Base-by-base conservation (phyloP, 1,284 basidiomycete species). In the Crepidotus sp. region DNA sequence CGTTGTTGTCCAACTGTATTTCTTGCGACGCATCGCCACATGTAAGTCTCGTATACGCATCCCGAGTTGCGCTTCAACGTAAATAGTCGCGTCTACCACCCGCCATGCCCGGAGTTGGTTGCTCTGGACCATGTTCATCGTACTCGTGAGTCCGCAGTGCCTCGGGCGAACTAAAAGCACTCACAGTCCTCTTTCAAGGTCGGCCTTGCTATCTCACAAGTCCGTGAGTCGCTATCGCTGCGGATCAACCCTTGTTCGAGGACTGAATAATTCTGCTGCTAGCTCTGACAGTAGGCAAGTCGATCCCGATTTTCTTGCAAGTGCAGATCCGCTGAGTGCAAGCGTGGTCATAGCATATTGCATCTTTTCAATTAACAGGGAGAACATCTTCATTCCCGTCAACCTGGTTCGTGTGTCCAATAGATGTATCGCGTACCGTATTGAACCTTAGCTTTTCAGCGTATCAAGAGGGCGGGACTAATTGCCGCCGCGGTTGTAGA, bases 1-100 rank as follows among this genome's bases (percentile, higher is more conserved):
- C n/a, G 13, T 46, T 27, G n/a, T 46, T 19, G 45, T 46, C 4
- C 45, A 46, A 26, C 9, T 46, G 10, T 46, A 46, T 25, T 46
- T 36, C 26, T 18, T 41, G 14, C 39, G 45, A 31, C 45, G 45
- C 4, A 46, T 46, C 22, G 38, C 32, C 17, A 46, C 36, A 41
- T 46, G 45, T 46, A 6, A 10, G 45, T 21, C 21, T 36, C 36
- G 1, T 33, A 31, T 10, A 2, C 11, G 7, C 11, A n/a, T 31
- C 17, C 5, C 11, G n/a, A 25, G 5, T 17, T 3, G 6, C n/a
- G 2, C 27, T 29, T 29, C 13, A 2, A 14, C 1, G 8, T 6
- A 4, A 5, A 24, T 13, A 46, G 45, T 46, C 22, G 45, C 45
- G 26, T 22, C 39, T 32, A 40, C 38, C 22, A 46, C 45, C 27